Base-by-base conservation (phyloP, 1,284 basidiomycete species). In the Cystobasidium slooffiae region DNA sequence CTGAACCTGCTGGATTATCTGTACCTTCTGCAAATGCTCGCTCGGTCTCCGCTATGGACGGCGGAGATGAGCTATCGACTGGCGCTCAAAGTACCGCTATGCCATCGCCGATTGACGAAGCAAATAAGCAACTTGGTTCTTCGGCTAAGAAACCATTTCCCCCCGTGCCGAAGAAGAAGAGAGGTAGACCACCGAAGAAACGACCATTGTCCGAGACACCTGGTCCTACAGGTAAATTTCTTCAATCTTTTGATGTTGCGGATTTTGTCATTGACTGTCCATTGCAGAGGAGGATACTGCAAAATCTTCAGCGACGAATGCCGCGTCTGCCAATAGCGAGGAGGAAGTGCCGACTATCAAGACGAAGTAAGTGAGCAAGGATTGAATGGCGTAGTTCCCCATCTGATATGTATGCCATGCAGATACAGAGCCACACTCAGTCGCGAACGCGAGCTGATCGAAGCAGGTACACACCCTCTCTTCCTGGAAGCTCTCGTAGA, bases 401-500 rank as follows among this genome's bases (percentile, higher is more conserved):
- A 16, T 59, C 56, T 41, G 56, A 39, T 9, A 41, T 59, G 6
- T n/a, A 43, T n/a, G 56, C 56, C 1, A 5, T 5, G 31, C 14
- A 52, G 64, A 67, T 43, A 43, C 44, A n/a, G 37, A 12, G 49
- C 64, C 47, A 67, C 64, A 0, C 51, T 67, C 5, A 12, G 37
- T 37, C 22, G 22, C 6, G 64, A 67, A 37, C 64, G 64, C 37
- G 39, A 10, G 6, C 20, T 67, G 20, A 55, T 67, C 1, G 49
- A 51, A 52, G 37, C 5, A 41, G 64, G 39, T 4, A 67, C 49
- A 18, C 64, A 67, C 24, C 64, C 64, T 39, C 37, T 67, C 12
- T 67, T 53, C 37, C 52, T 67, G 7, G 44, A 67, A 53, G 49
- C 64, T 14, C 31, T 67, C 31, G 39, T 41, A 67, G 64, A 67